Evolutionary conservation across 768 basidiomycete genomes (phyloP), one percentile per base, ranked within the genome.

Genomic region (Kwoniella newhampshirensis): DNA sequence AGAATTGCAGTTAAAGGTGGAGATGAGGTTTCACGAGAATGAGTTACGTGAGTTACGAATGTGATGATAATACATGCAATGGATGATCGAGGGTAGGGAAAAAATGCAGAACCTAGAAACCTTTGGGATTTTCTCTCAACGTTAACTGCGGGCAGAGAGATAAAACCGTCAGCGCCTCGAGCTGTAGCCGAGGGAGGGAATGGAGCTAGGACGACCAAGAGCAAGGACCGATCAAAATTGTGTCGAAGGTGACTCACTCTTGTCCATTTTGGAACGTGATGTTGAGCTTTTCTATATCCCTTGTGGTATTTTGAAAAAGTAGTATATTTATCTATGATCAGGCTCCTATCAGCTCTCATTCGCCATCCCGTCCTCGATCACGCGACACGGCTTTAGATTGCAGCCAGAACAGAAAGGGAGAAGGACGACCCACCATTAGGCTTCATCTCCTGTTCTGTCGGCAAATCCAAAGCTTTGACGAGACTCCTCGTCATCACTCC

Each of bases 241-340:
- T 18, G 25, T 36, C 21, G 32, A 17, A 17, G 9, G 8, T 18
- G 7, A 79, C 87, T 58, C 64, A 93, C 92, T 77, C 90, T 82
- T 47, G 93, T 96, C 85, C 87, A 97, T 73, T 96, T 94, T n/a
- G 93, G 93, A 25, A 94, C 88, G 71, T 93, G 93, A 79, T 98
- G 93, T 46, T 96, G 91, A 23, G 90, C 88, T 70, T 97, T 97
- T 41, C 94, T 81, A 77, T 94, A 99, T 5, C 89, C 87, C 56
- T 77, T 80, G 1, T 80, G 79, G 37, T 82, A 84, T 3, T 83
- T 80, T 36, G 83, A 84, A 78, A 92, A 98, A 18, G 88, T 84
- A 3, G 93, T 96, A 79, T 98, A 99, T 77, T 99, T 99, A 80
- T 98, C 94, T 76, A 57, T 13, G 4, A 9, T 11, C 32, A 42